Evolutionary conservation across 768 basidiomycete species (phyloP).

Genomic region (Fomitopsis pulvina): DNA sequence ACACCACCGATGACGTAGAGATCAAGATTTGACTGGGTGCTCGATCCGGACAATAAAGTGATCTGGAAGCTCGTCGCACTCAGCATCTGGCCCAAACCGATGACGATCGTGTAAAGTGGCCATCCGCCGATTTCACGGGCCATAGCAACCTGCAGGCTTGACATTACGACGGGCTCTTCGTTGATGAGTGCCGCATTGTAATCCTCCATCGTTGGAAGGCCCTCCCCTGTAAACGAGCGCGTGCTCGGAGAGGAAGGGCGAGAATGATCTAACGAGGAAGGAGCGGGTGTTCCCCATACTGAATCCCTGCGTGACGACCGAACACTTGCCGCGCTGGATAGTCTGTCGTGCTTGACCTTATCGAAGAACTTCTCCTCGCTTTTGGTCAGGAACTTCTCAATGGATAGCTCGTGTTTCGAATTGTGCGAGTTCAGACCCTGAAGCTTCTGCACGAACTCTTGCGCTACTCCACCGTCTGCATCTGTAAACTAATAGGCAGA

Average conservation of each 20-base stretch:
- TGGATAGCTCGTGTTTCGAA: slow-evolving; percentile 86
- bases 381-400: slow-evolving; percentile 85
- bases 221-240: slow-evolving; percentile 39
- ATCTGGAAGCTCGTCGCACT: slow-evolving; percentile 94
- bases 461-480: slow-evolving; percentile 85
- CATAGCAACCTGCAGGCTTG: slow-evolving; percentile 77
- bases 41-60: slow-evolving; percentile 81
- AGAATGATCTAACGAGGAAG: slow-evolving; percentile 51
- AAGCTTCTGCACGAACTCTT: slow-evolving; percentile 82
- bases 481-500: slow-evolving; percentile 69
- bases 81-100: slow-evolving; percentile 81
- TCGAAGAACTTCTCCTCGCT: slow-evolving; percentile 93
- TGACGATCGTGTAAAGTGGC: slow-evolving; percentile 89
- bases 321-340: slow-evolving; percentile 75
- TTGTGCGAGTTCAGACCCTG: slow-evolving; percentile 76
- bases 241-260: slow-evolving; percentile 61
- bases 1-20: slow-evolving; percentile 88
- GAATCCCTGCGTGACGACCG: slow-evolving; percentile 78
- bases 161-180: slow-evolving; percentile 67
- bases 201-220: slow-evolving; percentile 39
- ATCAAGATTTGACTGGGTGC: slow-evolving; percentile 73
- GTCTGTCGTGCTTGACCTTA: slow-evolving; percentile 81
- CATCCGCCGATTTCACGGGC: slow-evolving; percentile 75
- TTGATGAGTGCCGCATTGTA: slow-evolving; percentile 38
- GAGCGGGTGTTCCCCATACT: slow-evolving; percentile 67